A percentile compares a stretch with the other conserved stretches of the same genome.
phyloP scores from a whole-genome alignment of 106 monocot species.

The Dendrobium nobile region DNA sequence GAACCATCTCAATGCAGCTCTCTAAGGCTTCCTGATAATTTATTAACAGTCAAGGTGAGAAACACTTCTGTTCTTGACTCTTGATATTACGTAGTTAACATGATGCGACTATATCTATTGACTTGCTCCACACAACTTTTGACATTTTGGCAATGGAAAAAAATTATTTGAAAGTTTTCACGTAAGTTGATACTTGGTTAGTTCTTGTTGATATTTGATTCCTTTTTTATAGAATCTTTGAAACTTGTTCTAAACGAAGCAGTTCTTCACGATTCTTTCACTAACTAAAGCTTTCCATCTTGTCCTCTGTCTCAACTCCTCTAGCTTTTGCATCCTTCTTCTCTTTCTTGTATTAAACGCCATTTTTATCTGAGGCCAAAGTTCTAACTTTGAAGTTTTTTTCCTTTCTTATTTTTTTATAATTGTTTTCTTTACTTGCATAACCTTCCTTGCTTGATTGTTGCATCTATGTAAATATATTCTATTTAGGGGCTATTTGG shows the following conservation, averaged over 20 bases:
- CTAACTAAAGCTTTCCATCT: background rate
- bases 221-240: background rate
- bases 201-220: constrained; percentile 2
- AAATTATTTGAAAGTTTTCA: background rate
- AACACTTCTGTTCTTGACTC: background rate
- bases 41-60: constrained; percentile 33
- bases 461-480: background rate
- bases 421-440: background rate
- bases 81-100: background rate
- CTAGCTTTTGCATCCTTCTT: background rate
- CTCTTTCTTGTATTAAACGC: background rate
- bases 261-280: background rate
- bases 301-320: background rate
- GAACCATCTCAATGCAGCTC: constrained; percentile 42
- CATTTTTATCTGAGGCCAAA: background rate
- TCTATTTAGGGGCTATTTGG: background rate
- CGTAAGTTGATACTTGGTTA: background rate
- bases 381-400: background rate
- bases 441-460: background rate
- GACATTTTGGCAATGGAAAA: background rate
- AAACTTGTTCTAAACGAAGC: background rate
- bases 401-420: no score
- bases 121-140: background rate
- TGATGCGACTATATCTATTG: background rate
- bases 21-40: constrained; percentile 34